A percentile compares a stretch with the other conserved stretches of the same genome.
Conservation (phyloP, 164 flowering plant genomes). For the Berberis vulgaris region DNA sequence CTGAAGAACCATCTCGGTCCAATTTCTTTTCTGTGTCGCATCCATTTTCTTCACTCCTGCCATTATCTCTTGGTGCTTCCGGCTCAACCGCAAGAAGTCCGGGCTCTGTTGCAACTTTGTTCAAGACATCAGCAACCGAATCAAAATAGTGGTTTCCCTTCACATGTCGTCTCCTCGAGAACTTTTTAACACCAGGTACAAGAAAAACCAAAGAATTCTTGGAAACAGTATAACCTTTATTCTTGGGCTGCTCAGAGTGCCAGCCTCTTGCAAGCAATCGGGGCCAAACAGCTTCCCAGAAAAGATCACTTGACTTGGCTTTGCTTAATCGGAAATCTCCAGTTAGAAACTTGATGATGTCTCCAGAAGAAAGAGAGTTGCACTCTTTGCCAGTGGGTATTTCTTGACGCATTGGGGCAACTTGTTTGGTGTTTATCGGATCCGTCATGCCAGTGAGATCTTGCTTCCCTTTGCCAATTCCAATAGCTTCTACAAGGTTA, state of each 20-base stretch:
- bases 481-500: constrained; percentile 64
- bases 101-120: constrained; percentile 65
- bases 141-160: constrained; percentile 75
- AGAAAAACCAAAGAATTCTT: constrained; percentile 62
- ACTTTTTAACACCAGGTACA: constrained; percentile 64
- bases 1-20: constrained; percentile 21
- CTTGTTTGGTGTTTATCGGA: constrained; percentile 22
- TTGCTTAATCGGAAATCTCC: constrained; percentile 89
- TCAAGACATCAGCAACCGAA: constrained; percentile 64
- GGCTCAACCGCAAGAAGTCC: constrained; percentile 51
- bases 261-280: constrained; percentile 92
- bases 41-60: constrained; percentile 24
- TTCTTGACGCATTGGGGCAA: constrained; percentile 27
- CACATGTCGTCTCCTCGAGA: constrained; percentile 56
- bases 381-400: constrained; percentile 72
- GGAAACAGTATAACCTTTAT: constrained; percentile 23
- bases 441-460: constrained; percentile 69
- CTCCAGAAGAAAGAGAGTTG: constrained; percentile 53
- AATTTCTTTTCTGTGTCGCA: constrained; percentile 17
- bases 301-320: constrained; percentile 78
- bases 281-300: constrained; percentile 99
- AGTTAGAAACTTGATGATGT: constrained; percentile 58
- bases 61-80: constrained; percentile 24
- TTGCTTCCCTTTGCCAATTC: constrained; percentile 79
- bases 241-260: constrained; percentile 88